Percentiles rank a stretch among this genome's conserved stretches.
Conservation (phyloP, 2,329 filamentous ascomycete species). For the Microdochium nivale region DNA sequence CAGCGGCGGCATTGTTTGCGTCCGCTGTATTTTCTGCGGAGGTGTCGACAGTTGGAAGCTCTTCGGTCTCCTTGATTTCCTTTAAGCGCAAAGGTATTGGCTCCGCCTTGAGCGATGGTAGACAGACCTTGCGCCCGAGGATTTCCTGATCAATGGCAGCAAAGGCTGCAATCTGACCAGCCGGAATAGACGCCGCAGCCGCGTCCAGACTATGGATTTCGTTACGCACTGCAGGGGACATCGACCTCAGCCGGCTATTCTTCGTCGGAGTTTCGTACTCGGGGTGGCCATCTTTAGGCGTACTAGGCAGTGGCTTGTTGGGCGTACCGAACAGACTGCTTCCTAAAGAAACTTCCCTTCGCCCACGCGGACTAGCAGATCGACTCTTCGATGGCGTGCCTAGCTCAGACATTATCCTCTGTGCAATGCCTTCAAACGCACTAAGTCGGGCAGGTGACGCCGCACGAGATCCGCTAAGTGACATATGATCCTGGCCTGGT, state of each 20-base stretch:
- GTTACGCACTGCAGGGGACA: background rate
- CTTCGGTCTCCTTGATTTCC: constrained; percentile 3
- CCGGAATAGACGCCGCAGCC: constrained; percentile 18
- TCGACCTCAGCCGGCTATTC: background rate
- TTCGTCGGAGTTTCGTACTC: background rate
- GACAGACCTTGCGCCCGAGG: constrained; percentile 42
- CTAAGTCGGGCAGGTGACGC: constrained; percentile 45
- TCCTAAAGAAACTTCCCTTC: constrained; percentile 27
- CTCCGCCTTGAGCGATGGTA: constrained; percentile 31
- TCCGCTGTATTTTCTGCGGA: constrained; percentile 14
- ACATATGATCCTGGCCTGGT: constrained; percentile 28
- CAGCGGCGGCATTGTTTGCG: constrained; percentile 7
- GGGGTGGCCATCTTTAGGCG: background rate
- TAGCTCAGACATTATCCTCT: constrained; percentile 52
- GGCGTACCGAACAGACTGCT: background rate
- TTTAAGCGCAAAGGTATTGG: constrained; percentile 39
- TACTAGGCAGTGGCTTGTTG: background rate
- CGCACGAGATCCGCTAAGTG: constrained; percentile 35
- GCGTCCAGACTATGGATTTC: background rate
- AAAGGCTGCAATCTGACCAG: constrained; percentile 47
- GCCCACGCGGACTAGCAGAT: constrained; percentile 38
- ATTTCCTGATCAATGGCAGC: constrained; percentile 57
- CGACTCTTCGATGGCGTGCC: constrained; percentile 38
- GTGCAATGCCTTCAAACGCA: constrained; percentile 51
- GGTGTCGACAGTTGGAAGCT: constrained; percentile 9